These are phyloP conservation scores for Deinandra increscens DNA, from an alignment of 129 eudicot genomes.

Conservation along the genomic window DNA sequence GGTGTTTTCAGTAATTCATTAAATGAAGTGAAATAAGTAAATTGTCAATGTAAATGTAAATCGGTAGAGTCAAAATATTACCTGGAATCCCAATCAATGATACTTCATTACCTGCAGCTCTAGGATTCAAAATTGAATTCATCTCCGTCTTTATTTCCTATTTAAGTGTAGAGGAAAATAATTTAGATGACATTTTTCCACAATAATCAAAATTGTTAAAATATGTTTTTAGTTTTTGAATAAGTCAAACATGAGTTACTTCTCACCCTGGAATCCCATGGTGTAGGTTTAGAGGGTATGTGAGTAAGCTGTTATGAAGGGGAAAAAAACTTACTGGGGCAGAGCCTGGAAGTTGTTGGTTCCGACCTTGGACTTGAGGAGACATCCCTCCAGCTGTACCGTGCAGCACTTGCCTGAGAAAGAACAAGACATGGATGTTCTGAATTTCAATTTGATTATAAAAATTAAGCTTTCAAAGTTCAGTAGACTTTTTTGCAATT, in stretches of 20 bases:
- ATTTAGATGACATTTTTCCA: not conserved
- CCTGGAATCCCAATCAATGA: conserved; percentile 94
- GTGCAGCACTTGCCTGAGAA: conserved; percentile 86
- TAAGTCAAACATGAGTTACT: not conserved
- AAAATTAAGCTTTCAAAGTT: not conserved
- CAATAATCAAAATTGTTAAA: not conserved
- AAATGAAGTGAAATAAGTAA: conserved; percentile 5
- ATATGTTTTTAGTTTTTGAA: not conserved
- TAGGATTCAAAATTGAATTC: conserved; percentile 75
- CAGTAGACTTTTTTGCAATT: not conserved
- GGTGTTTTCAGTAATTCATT: not conserved
- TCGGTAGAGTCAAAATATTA: conserved; percentile 25
- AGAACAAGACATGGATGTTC: not conserved
- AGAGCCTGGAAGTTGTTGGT: conserved; percentile 89
- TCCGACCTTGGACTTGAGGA: conserved; percentile 83
- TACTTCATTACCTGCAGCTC: conserved; percentile 84
- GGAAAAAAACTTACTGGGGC: conserved; percentile 51
- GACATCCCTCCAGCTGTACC: conserved; percentile 85
- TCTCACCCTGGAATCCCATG: too few relatives aligned
- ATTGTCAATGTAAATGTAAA: not conserved
- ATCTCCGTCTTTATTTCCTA: conserved; percentile 94
- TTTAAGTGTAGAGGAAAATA: conserved; percentile 6
- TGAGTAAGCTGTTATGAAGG: too few relatives aligned
- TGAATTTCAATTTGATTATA: not conserved
- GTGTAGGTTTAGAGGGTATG: too few relatives aligned